These are phyloP conservation scores for Colletotrichum endophyticum DNA, from an alignment of 2,329 filamentous ascomycete genomes.

Conservation along the genomic window DNA sequence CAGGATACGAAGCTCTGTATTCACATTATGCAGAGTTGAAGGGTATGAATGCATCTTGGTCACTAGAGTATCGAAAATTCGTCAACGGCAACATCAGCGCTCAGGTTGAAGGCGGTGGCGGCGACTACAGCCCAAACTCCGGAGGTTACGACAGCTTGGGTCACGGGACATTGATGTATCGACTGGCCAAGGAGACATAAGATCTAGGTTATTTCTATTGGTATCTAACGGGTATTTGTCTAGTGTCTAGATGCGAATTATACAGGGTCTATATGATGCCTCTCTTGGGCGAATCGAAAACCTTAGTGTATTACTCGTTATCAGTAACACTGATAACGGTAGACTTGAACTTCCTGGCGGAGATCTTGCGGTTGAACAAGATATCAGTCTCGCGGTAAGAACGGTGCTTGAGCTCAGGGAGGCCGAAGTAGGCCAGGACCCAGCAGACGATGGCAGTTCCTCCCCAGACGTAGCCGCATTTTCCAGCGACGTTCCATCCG, in stretches of 20 bases:
- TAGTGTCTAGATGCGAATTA: neutral
- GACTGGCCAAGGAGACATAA: neutral
- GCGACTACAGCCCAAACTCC: neutral
- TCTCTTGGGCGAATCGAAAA: neutral
- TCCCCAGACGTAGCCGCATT: constrained; percentile 54
- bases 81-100: neutral
- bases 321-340: constrained; percentile 47
- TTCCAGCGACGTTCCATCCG: constrained; percentile 44
- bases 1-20: neutral
- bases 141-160: neutral
- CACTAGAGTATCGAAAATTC: neutral
- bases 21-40: neutral
- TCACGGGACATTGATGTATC: neutral
- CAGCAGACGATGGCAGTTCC: constrained; percentile 44
- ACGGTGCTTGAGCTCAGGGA: constrained; percentile 49
- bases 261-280: neutral
- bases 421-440: constrained; percentile 43
- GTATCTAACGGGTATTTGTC: neutral
- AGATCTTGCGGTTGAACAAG: constrained; percentile 44
- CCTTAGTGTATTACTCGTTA: constrained; percentile 35
- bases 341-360: constrained; percentile 47
- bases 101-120: neutral
- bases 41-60: neutral
- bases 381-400: constrained; percentile 50
- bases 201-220: neutral